These are phyloP conservation scores for Phialocephala subalpina DNA, from an alignment of 2,329 filamentous ascomycete species.

Conservation along the genomic window DNA sequence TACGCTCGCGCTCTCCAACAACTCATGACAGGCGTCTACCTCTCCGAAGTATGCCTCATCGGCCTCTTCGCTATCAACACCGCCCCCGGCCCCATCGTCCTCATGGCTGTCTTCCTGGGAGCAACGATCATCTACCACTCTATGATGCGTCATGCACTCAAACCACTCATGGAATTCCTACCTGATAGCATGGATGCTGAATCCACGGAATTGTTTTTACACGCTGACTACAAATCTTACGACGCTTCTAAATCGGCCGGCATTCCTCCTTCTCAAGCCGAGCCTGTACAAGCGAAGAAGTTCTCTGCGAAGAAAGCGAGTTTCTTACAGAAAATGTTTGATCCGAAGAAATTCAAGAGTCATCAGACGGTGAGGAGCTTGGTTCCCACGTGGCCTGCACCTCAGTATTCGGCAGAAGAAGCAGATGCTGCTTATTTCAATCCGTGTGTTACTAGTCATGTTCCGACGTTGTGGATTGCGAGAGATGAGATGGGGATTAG, in stretches of 20 bases:
- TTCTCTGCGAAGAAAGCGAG: conserved; percentile 54
- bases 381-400: conserved; percentile 63
- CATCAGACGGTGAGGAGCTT: conserved; percentile 74
- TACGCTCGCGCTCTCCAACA: conserved; percentile 90
- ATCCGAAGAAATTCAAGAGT: conserved; percentile 77
- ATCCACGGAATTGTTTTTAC: conserved; percentile 49
- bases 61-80: conserved; percentile 80
- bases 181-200: conserved; percentile 71
- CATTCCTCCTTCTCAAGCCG: conserved; percentile 40
- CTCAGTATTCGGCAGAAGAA: conserved; percentile 67
- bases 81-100: conserved; percentile 72
- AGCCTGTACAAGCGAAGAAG: conserved; percentile 31
- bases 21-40: conserved; percentile 82
- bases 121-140: conserved; percentile 80
- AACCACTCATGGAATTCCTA: conserved; percentile 78
- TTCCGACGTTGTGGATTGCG: conserved; percentile 83
- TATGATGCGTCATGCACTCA: conserved; percentile 73
- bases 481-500: conserved; percentile 78
- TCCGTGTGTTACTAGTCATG: conserved; percentile 67
- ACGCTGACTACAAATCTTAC: conserved; percentile 30
- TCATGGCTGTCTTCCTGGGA: conserved; percentile 79
- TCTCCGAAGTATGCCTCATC: conserved; percentile 83
- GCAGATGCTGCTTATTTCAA: conserved; percentile 76
- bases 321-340: conserved; percentile 71
- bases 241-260: conserved; percentile 21